Evolutionary conservation across 352 stramenopile genomes (phyloP).

Genomic region (Phytophthora pluvialis): DNA sequence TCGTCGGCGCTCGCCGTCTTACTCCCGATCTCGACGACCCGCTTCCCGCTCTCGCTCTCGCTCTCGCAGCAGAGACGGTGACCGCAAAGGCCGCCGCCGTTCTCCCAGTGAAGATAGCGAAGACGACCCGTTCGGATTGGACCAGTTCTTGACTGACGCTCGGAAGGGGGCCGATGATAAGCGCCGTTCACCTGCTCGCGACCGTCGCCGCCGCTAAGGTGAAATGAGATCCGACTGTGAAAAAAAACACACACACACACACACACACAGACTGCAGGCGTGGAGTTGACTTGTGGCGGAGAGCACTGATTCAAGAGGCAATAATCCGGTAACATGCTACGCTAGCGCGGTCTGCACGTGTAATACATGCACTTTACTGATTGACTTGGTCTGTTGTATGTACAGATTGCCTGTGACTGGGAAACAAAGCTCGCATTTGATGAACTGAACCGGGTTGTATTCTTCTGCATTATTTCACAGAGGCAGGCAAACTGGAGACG

Average conservation of each 20-base stretch:
- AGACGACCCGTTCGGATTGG: conserved; percentile 86
- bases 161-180: conserved; percentile 47
- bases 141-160: conserved; percentile 84
- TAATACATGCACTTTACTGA: conserved; percentile 6
- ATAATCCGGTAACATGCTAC: conserved; percentile 4
- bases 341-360: neutral
- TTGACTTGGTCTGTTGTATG: neutral
- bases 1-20: conserved; percentile 40
- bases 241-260: too few relatives aligned
- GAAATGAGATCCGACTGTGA: neutral
- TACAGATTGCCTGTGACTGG: too few relatives aligned
- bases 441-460: too few relatives aligned
- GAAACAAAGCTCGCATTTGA: too few relatives aligned
- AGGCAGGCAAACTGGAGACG: too few relatives aligned
- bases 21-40: conserved; percentile 43
- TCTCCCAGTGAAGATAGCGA: conserved; percentile 55
- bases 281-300: neutral
- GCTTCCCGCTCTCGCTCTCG: conserved; percentile 44
- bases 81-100: conserved; percentile 59
- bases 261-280: neutral
- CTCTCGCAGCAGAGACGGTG: conserved; percentile 45
- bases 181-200: conserved; percentile 32
- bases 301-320: neutral
- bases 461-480: too few relatives aligned
- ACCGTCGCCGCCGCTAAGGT: conserved; percentile 43